Conservation (phyloP, 306 rosid genomes). For the Trifolium dubium region DNA sequence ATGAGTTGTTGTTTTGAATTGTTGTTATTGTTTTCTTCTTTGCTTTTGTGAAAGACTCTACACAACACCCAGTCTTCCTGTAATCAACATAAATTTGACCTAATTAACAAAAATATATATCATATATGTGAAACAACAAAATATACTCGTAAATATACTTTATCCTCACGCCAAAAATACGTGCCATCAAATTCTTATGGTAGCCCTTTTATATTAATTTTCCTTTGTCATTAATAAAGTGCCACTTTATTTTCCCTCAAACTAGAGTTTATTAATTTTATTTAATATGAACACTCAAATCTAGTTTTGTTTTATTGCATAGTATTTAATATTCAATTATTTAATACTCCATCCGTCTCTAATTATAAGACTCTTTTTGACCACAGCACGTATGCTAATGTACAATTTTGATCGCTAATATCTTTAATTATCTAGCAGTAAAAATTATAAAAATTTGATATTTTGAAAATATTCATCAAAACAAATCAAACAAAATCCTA, state of each 20-base stretch:
- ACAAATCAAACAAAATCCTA: too few relatives aligned
- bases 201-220: neutral
- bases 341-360: too few relatives aligned
- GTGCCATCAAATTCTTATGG: neutral
- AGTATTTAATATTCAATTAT: too few relatives aligned
- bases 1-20: constrained; percentile 42
- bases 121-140: constrained; percentile 16
- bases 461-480: too few relatives aligned
- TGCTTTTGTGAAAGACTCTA: constrained; percentile 87
- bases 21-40: constrained; percentile 49
- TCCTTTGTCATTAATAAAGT: neutral
- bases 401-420: too few relatives aligned
- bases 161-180: constrained; percentile 28
- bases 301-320: too few relatives aligned
- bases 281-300: too few relatives aligned
- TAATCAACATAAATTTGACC: constrained; percentile 40
- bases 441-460: too few relatives aligned
- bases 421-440: too few relatives aligned
- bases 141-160: constrained; percentile 27
- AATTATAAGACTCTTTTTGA: too few relatives aligned
- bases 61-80: constrained; percentile 99
- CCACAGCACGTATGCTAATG: too few relatives aligned
- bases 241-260: neutral
- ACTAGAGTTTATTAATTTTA: too few relatives aligned
- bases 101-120: constrained; percentile 34